phyloP scores from a whole-genome alignment of 1,284 basidiomycete genomes.

The Fomitopsis palustris region DNA sequence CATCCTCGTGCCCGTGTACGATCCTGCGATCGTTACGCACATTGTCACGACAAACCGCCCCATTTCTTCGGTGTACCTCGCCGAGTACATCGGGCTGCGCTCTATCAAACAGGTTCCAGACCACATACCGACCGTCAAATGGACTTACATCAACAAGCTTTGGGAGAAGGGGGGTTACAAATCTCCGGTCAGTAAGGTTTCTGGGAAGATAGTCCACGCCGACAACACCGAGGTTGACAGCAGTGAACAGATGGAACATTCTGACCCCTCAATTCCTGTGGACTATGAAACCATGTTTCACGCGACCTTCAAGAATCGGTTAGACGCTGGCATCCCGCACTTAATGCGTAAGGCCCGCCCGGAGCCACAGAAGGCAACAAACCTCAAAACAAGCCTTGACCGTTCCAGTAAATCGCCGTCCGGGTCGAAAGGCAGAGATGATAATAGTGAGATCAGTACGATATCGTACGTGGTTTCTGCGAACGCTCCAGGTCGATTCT shows the following conservation, averaged over 20 bases:
- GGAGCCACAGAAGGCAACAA: neutral
- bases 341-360: constrained; percentile 6
- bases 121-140: constrained; percentile 57
- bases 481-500: neutral
- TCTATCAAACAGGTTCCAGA: constrained; percentile 52
- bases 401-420: neutral
- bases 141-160: constrained; percentile 50
- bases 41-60: constrained; percentile 50
- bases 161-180: constrained; percentile 4
- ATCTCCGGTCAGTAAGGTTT: neutral
- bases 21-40: constrained; percentile 53
- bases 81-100: constrained; percentile 38
- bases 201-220: neutral
- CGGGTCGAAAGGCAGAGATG: neutral
- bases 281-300: constrained; percentile 38
- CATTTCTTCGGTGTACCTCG: constrained; percentile 31
- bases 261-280: constrained; percentile 14
- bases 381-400: neutral
- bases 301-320: constrained; percentile 43
- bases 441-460: constrained; percentile 15
- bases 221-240: constrained; percentile 5
- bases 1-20: constrained; percentile 49
- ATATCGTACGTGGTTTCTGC: constrained; percentile 20
- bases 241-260: neutral
- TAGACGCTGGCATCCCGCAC: constrained; percentile 35